Conservation (phyloP, 305 asterid genomes). For the Fraxinus paxiana region DNA sequence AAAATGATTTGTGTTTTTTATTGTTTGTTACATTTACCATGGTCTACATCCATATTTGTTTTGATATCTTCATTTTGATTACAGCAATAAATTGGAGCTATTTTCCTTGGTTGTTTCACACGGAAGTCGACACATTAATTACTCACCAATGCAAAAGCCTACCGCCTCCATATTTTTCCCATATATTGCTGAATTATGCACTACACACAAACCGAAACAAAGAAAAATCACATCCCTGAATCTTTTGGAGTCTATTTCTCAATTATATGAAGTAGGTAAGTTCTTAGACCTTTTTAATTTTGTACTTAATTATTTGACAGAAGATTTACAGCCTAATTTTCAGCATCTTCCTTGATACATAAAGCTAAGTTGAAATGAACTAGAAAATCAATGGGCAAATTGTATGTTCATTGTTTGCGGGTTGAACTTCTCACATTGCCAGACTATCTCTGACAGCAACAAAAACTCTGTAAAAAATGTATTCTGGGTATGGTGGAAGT, state of each 20-base stretch:
- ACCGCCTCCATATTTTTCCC: not conserved
- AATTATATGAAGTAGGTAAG: not conserved
- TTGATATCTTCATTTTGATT: not conserved
- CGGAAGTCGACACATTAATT: not conserved
- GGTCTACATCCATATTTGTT: not conserved
- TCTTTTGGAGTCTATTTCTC: not conserved
- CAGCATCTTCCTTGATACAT: not conserved
- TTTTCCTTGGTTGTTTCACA: not conserved
- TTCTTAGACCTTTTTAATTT: not conserved
- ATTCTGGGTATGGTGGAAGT: slow-evolving; percentile 33
- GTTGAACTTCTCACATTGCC: not conserved
- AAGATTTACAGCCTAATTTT: not conserved
- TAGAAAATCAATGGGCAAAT: not conserved
- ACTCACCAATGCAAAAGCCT: not conserved
- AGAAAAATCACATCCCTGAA: not conserved
- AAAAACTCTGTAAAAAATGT: slow-evolving; percentile 25
- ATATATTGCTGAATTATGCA: not conserved
- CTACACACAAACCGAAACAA: not conserved
- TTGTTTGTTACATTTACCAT: not conserved
- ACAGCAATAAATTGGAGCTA: not conserved
- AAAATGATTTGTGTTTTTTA: not conserved
- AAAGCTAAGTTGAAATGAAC: not conserved
- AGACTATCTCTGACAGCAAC: not conserved
- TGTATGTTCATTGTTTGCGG: not conserved
- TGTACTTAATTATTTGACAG: not conserved